phyloP scores from a whole-genome alignment of 2,329 filamentous ascomycete genomes.

The Magnaporthiopsis incrustans region DNA sequence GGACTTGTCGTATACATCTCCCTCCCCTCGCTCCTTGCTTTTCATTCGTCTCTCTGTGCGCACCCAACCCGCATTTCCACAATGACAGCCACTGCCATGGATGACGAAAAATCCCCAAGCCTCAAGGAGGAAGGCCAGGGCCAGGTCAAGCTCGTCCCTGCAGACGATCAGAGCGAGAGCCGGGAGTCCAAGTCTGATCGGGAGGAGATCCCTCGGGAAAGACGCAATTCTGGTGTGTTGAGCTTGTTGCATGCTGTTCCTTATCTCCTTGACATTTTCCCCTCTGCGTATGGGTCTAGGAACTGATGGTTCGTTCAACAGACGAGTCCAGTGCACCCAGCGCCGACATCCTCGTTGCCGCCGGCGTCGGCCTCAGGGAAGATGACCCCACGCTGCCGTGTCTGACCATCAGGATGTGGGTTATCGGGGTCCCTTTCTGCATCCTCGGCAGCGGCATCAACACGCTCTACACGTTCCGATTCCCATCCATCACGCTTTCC shows the following conservation, averaged over 20 bases:
- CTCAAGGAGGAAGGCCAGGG: not conserved
- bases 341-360: conserved; percentile 20
- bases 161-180: not conserved
- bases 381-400: conserved; percentile 23
- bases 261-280: not conserved
- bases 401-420: conserved; percentile 31
- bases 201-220: no score
- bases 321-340: conserved; percentile 10
- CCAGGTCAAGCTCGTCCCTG: not conserved
- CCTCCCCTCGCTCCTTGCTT: not conserved
- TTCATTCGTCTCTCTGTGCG: not conserved
- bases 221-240: not conserved
- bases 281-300: not conserved
- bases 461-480: conserved; percentile 31
- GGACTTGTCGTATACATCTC: not conserved
- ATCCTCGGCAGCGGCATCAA: conserved; percentile 29
- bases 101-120: not conserved
- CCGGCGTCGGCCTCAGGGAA: conserved; percentile 20
- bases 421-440: conserved; percentile 28
- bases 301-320: not conserved
- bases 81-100: not conserved
- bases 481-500: conserved; percentile 24
- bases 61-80: not conserved
- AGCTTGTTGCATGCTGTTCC: no score
- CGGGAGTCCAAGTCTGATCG: not conserved